Evolutionary conservation across 768 basidiomycete genomes (phyloP).

Genomic region (Saitozyma podzolica): DNA sequence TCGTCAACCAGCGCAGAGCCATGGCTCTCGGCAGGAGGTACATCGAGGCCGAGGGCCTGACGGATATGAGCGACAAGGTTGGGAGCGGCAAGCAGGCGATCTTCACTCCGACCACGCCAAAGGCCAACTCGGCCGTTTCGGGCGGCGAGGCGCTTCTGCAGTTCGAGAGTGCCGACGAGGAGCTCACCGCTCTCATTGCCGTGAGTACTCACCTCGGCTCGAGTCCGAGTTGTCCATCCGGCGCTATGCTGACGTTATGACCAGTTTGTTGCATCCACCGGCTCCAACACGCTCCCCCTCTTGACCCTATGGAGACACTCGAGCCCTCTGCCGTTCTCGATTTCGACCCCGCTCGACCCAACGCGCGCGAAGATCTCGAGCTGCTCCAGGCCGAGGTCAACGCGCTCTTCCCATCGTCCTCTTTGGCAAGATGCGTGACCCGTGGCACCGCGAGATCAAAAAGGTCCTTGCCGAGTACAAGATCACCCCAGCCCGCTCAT

Average conservation of each 20-base stretch:
- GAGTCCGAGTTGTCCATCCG: neutral
- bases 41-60: constrained; percentile 7
- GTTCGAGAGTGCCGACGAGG: constrained; percentile 32
- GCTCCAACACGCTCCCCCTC: constrained; percentile 45
- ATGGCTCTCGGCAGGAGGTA: constrained; percentile 13
- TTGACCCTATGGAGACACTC: constrained; percentile 41
- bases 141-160: constrained; percentile 7
- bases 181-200: constrained; percentile 41
- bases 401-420: constrained; percentile 46
- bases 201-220: constrained; percentile 22
- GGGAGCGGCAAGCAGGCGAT: constrained; percentile 10
- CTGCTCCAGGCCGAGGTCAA: constrained; percentile 45
- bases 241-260: constrained; percentile 9
- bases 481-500: constrained; percentile 47
- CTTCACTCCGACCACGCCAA: constrained; percentile 3
- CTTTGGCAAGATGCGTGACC: constrained; percentile 51
- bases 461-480: constrained; percentile 45
- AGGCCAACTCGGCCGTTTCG: constrained; percentile 5
- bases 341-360: constrained; percentile 48
- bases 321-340: constrained; percentile 47
- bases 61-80: constrained; percentile 7
- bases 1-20: constrained; percentile 12
- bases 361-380: constrained; percentile 40
- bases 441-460: constrained; percentile 49
- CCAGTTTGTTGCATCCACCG: constrained; percentile 50